Percentiles rank a stretch among this genome's conserved stretches.
These are phyloP conservation scores for Emmonsiellopsis sp. DNA, from an alignment of 2,329 filamentous ascomycete species.

Conservation along the genomic window DNA sequence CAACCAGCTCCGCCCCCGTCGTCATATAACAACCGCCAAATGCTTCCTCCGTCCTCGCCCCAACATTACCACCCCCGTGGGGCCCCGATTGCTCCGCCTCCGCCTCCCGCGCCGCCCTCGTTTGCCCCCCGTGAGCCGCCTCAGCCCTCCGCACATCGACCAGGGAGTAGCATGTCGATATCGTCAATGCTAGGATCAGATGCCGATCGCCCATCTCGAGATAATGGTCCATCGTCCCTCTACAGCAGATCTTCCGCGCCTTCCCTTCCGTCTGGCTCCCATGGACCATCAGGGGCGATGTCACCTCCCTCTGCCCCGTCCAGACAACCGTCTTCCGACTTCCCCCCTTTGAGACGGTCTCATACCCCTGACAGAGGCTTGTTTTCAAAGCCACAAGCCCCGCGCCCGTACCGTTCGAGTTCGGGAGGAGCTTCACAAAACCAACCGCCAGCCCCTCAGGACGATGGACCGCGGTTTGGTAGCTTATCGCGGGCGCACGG, in stretches of 20 bases:
- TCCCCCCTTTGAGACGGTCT: constrained; percentile 54
- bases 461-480: constrained; percentile 23
- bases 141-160: constrained; percentile 41
- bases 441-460: constrained; percentile 13
- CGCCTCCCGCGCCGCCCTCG: constrained; percentile 25
- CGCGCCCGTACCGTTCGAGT: constrained; percentile 27
- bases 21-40: constrained; percentile 32
- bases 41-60: constrained; percentile 44
- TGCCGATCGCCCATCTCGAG: constrained; percentile 37
- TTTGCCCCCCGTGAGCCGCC: constrained; percentile 46
- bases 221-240: constrained; percentile 35
- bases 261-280: constrained; percentile 12
- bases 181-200: constrained; percentile 59
- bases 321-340: constrained; percentile 46
- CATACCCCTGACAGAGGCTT: constrained; percentile 60
- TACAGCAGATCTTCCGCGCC: constrained; percentile 36
- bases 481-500: constrained; percentile 20
- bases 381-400: constrained; percentile 38
- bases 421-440: constrained; percentile 21
- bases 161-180: constrained; percentile 61
- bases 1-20: constrained; percentile 23
- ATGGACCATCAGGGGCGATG: constrained; percentile 23
- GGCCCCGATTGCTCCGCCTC: constrained; percentile 29
- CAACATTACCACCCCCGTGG: constrained; percentile 36
- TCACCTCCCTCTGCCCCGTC: constrained; percentile 32